Percentiles rank a stretch among this genome's conserved stretches.
Conservation (phyloP, 495 filamentous ascomycete genomes). For the Penicillium soppii region DNA sequence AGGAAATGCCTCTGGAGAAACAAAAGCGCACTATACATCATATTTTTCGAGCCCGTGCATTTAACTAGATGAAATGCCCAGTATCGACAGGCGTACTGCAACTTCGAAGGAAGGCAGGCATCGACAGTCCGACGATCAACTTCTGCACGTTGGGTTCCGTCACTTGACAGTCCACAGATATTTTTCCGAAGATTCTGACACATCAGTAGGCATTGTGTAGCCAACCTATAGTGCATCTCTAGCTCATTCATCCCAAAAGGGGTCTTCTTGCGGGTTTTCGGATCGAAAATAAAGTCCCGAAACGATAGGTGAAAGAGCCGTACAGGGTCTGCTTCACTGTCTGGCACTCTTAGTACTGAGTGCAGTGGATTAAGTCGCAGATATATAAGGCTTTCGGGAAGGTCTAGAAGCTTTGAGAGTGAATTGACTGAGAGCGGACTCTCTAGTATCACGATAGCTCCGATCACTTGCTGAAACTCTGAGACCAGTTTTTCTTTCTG, state of each 20-base stretch:
- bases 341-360: conserved; percentile 22
- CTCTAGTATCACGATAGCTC: conserved; percentile 16
- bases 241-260: conserved; percentile 30
- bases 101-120: conserved; percentile 24
- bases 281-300: conserved; percentile 20
- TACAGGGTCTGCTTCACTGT: conserved; percentile 10
- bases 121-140: conserved; percentile 20
- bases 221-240: background rate
- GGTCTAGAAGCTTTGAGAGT: conserved; percentile 12
- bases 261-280: background rate
- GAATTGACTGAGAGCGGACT: conserved; percentile 13
- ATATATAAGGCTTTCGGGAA: background rate
- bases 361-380: conserved; percentile 8
- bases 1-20: conserved; percentile 1
- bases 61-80: conserved; percentile 19
- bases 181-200: conserved; percentile 13
- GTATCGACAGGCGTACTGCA: conserved; percentile 44
- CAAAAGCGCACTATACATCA: background rate
- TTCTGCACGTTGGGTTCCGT: conserved; percentile 17
- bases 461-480: conserved; percentile 16
- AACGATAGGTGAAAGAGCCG: conserved; percentile 21
- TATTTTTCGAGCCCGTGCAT: background rate
- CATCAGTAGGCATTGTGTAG: background rate
- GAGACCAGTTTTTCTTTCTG: conserved; percentile 1
- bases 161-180: conserved; percentile 29